Percentiles rank a stretch among this genome's conserved stretches.
Conservation (phyloP, 768 basidiomycete species). For the Nidula microcarpa region DNA sequence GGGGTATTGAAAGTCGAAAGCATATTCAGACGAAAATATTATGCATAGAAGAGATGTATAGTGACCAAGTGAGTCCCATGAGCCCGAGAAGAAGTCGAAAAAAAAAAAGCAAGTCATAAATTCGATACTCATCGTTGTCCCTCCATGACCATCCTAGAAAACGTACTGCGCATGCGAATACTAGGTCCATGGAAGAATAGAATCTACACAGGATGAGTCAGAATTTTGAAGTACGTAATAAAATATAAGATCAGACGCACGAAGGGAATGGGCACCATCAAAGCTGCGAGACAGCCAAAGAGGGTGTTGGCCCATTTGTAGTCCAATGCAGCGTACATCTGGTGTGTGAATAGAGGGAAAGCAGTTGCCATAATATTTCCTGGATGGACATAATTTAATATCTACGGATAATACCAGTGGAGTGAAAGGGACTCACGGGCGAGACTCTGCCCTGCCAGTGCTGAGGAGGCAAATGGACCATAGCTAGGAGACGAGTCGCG, state of each 20-base stretch:
- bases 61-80: no score
- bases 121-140: neutral
- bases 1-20: no score
- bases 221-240: neutral
- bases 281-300: slow-evolving; percentile 46
- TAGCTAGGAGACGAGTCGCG: slow-evolving; percentile 25
- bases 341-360: slow-evolving; percentile 62
- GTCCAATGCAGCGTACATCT: slow-evolving; percentile 52
- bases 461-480: slow-evolving; percentile 64
- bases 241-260: slow-evolving; percentile 24
- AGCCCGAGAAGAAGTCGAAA: no score
- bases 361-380: slow-evolving; percentile 46
- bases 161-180: slow-evolving; percentile 36
- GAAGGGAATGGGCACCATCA: slow-evolving; percentile 61
- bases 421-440: slow-evolving; percentile 33
- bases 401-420: neutral
- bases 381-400: slow-evolving; percentile 11
- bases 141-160: slow-evolving; percentile 35
- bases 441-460: slow-evolving; percentile 64
- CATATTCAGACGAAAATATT: no score
- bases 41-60: no score
- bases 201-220: slow-evolving; percentile 16
- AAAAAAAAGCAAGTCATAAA: no score
- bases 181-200: slow-evolving; percentile 39
- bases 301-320: slow-evolving; percentile 62